Base-by-base conservation (phyloP, 352 stramenopile species). In the Pythium plurisporium region DNA sequence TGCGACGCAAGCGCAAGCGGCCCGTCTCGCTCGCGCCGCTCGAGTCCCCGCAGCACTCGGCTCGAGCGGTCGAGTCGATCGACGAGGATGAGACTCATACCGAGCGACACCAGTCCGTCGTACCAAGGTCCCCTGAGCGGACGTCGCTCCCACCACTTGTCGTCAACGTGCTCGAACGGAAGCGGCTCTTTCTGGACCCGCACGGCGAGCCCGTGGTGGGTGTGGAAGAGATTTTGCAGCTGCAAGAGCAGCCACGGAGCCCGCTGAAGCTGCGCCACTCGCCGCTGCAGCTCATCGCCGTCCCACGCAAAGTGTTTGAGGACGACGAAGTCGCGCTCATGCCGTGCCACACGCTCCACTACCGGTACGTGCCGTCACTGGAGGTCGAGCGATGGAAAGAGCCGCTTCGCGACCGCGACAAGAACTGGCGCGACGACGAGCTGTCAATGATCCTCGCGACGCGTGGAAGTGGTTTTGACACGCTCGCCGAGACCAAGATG, bases 301-400 rank as follows among this genome's bases (percentile, higher is more conserved):
- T 85, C 5, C 74, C 79, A 2, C 76, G 74, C 22, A 87, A 84
- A 42, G 83, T 76, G 36, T 42, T 71, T 20, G 27, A 37, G 9
- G 46, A 65, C 1, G 79, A 90, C 47, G 79, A 90, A 55, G 42
- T 87, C 15, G 75, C 79, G 20, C 70, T 90, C n/a, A 90, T 90
- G 79, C 79, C 79, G 2, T 90, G 79, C 40, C 72, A 87, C 63
- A 76, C 74, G 20, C 48, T 86, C 3, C 62, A 70, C 22, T 71
- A 87, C 23, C 72, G 79, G 5, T 71, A 62, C 15, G 62, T 67
- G 15, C 57, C 72, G 25, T 62, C 56, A 31, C 59, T 74, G 17
- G 33, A 36, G 23, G 65, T 59, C 17, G 79, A 90, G 55, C 53
- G 55, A 19, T 90, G 74, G 73, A 55, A 64, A 20, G 79, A 90